Conservation (phyloP, 768 basidiomycete genomes). For the Suillus decipiens region DNA sequence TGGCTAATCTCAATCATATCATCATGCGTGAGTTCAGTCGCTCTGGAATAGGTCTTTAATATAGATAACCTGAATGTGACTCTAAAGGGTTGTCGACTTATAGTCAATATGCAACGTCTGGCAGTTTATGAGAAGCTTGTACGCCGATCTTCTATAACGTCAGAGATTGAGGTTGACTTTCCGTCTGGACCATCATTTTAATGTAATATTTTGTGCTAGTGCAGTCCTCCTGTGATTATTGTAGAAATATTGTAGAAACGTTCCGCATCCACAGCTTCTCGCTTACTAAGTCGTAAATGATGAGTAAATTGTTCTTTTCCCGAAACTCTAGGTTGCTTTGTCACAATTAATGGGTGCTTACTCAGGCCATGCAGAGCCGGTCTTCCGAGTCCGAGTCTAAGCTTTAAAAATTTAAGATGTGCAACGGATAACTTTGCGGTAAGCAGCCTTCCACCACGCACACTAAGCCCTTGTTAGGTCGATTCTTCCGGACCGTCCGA, state of each 20-base stretch:
- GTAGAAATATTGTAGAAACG: slow-evolving; percentile 17
- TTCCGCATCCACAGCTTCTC: slow-evolving; percentile 22
- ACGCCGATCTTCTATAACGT: neutral
- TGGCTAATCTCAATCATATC: slow-evolving; percentile 20
- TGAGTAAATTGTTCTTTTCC: neutral
- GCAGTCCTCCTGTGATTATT: slow-evolving; percentile 11
- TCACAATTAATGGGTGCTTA: neutral
- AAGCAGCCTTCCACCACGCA: neutral
- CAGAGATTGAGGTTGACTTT: slow-evolving; percentile 5
- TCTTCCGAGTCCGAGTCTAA: neutral
- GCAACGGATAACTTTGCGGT: neutral
- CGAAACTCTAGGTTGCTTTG: neutral
- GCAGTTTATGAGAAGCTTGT: neutral
- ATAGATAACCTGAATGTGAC: neutral
- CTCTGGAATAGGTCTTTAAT: neutral
- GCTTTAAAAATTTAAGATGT: neutral
- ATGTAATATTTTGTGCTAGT: slow-evolving; percentile 5
- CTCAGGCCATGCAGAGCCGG: neutral
- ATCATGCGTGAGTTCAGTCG: slow-evolving; percentile 16
- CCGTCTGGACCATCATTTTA: neutral
- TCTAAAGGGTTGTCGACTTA: slow-evolving; percentile 24
- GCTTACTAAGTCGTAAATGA: slow-evolving; percentile 4
- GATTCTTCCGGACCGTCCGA: neutral
- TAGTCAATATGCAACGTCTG: slow-evolving; percentile 27
- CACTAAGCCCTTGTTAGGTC: neutral